Evolutionary conservation across 1,284 basidiomycete genomes (phyloP), one percentile per base, ranked within the genome.

Genomic region (Apiotrichum siamense): DNA sequence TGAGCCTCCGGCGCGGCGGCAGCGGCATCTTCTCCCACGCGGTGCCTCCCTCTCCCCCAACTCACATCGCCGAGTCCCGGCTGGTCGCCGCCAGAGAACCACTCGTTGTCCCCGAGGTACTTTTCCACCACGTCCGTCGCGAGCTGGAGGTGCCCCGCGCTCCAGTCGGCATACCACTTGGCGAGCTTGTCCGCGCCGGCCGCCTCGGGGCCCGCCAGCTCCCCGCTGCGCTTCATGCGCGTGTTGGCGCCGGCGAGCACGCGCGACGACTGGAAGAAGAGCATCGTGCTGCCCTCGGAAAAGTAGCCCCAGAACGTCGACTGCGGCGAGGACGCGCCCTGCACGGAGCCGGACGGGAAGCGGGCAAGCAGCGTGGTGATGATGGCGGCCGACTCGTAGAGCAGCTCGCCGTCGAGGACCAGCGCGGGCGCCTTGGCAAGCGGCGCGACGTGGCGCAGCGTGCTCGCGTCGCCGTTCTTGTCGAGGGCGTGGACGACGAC

Each of bases 321-420:
- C 20, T 43, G 4, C 17, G 20, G 4, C 17, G 17, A 21, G 2
- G 45, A 40, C 25, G 57, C 41, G 6, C 56, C 59, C 51, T 71
- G 61, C 17, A 68, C 41, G 27, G 55, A 50, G 11, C 65, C 25
- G 31, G 29, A 32, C 5, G 47, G 41, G 41, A 27, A 37, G 20
- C 21, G 21, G 11, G 39, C 23, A n/a, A 49, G 47, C 17, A 49
- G 41, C n/a, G 36, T 25, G 27, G 47, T 48, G 47, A 48, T 48
- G 39, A 48, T 48, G 12, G 47, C 39, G 17, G 31, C 47, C 3
- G 47, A 48, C 39, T 48, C 47, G 38, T 32, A 33, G 21, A 41
- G 11, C 4, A 35, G 27, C 39, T 48, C 21, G 10, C 29, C 32
- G 39, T 42, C 39, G 24, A 48, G 7, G 20, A 21, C 15, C 24